Evolutionary conservation across 2,329 filamentous ascomycete species (phyloP).

Genomic region (Elsinoe necatrix): DNA sequence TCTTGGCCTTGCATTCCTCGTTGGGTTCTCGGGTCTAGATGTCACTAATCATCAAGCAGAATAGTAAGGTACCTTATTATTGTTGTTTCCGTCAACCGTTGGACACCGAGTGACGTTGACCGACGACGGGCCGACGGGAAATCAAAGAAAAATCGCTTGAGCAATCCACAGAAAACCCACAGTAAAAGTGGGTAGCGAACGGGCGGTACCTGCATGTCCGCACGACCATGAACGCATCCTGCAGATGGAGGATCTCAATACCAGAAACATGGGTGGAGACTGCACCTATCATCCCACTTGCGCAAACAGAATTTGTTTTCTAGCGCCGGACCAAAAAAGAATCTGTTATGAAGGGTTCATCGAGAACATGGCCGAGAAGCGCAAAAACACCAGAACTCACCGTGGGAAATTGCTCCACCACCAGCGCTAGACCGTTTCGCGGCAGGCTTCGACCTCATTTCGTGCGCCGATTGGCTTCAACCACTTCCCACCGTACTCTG

Average conservation of each 20-base stretch:
- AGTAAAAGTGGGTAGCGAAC: not conserved
- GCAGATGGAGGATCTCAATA: not conserved
- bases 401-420: constrained; percentile 14
- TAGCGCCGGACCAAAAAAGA: not conserved
- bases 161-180: not conserved
- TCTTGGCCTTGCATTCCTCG: constrained; percentile 12
- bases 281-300: not conserved
- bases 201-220: not conserved
- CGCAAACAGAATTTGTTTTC: constrained; percentile 9
- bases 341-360: not conserved
- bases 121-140: constrained; percentile 3
- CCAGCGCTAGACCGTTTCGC: constrained; percentile 15
- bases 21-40: not conserved
- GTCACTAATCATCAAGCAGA: not conserved
- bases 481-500: not conserved
- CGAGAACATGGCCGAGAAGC: not conserved
- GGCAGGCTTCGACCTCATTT: constrained; percentile 16
- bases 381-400: not conserved
- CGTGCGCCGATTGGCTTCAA: constrained; percentile 12
- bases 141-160: constrained; percentile 1
- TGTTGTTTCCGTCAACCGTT: not conserved
- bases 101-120: constrained; percentile 2
- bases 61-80: not conserved
- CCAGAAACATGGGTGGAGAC: not conserved
- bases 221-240: not conserved